Base-by-base conservation (phyloP, 73 alveolate genomes). In the Durusdinium trenchii region DNA sequence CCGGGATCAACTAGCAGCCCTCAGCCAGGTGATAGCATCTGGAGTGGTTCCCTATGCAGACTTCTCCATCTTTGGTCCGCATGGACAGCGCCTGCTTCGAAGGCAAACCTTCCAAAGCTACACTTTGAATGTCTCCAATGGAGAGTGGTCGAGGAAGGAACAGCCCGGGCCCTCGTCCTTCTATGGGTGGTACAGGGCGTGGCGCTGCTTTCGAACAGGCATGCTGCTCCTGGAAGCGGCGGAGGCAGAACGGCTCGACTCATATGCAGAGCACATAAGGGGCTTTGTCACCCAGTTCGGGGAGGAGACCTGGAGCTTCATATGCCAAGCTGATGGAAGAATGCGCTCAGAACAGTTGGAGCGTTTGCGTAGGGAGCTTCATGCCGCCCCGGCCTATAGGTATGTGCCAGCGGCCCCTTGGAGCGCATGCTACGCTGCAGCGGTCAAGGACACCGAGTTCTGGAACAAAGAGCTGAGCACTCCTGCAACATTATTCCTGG, bases 311-410 rank as follows among this genome's bases (percentile, higher is more conserved):
- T 87, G 95, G 95, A 23, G 45, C 60, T 30, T 87, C 38, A 50
- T 87, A 36, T 32, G n/a, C 14, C 43, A 48, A 28, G 95, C 95
- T 0, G 95, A 87, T 36, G 18, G 10, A 12, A 51, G 95, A 0
- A 10, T 87, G 50, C 10, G 95, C 50, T 87, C 85, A 30, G 95
- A 87, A 14, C 95, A 87, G 42, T n/a, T 87, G 46, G 95, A 87
- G 46, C 40, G 95, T 47, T 30, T 87, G 50, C 0, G 67, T 18
- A 60, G 95, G 50, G 83, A n/a, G n/a, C 52, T 87, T 62, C 30
- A 50, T 6, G 52, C 42, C 48, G 0, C 3, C 20, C 94, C 94
- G 50, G 50, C 45, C 40, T n/a, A 20, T 30, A 78, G 94, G 60
- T 87, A 32, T 69, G 23, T 35, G 23, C 69, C 71, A 61, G 42